Evolutionary conservation across 352 stramenopile species (phyloP).

Genomic region (Globisporangium spinosum): DNA sequence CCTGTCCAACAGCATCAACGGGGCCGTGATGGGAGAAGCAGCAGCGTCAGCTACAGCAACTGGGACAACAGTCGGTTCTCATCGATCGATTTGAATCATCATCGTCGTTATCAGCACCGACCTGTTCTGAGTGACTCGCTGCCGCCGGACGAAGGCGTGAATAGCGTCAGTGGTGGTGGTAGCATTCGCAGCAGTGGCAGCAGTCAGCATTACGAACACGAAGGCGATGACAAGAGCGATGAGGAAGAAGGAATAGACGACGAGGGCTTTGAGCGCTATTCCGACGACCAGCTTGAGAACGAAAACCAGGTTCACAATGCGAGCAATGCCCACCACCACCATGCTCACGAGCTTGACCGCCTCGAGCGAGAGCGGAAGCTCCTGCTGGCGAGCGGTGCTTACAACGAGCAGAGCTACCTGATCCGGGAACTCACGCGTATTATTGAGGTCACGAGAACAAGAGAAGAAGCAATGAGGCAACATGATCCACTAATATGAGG

Average conservation of each 20-base stretch:
- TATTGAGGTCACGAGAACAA: slow-evolving; percentile 32
- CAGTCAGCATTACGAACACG: slow-evolving; percentile 18
- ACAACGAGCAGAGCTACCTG: slow-evolving; percentile 59
- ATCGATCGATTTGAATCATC: not conserved
- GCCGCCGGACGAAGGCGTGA: not conserved
- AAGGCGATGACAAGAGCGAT: not conserved
- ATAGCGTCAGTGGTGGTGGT: not conserved
- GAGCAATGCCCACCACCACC: not conserved
- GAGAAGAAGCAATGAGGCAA: slow-evolving; percentile 3
- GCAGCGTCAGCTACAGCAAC: not conserved
- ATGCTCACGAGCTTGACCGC: slow-evolving; percentile 32
- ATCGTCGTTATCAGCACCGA: not conserved
- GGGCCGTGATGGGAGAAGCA: not conserved
- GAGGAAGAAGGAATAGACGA: not conserved
- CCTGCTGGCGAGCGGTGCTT: slow-evolving; percentile 55
- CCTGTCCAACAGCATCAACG: not conserved
- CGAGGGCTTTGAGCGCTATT: not conserved
- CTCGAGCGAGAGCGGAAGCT: slow-evolving; percentile 52
- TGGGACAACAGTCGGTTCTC: slow-evolving; percentile 1
- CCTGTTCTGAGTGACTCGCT: not conserved
- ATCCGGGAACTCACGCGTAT: slow-evolving; percentile 63
- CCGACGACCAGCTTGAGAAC: slow-evolving; percentile 12
- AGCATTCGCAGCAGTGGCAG: slow-evolving; percentile 5
- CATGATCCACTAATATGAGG: slow-evolving; percentile 1
- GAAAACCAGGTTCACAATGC: slow-evolving; percentile 1